Base-by-base conservation (phyloP, 805 yeast genomes). In the Pichia pseudocactophila region DNA sequence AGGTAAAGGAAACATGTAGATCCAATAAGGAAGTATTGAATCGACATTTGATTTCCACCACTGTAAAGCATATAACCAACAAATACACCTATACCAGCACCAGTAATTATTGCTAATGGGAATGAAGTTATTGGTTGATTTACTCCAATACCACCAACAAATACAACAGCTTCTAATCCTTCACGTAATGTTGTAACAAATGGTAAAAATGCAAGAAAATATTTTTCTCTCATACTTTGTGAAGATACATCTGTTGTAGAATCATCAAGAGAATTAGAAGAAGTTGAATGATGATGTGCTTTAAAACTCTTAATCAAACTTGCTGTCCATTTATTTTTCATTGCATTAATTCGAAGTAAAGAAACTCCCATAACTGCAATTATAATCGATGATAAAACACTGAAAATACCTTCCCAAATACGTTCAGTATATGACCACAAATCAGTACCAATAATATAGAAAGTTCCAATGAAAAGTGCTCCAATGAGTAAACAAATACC, bases 91-190 rank as follows among this genome's bases (percentile, higher is more conserved):
- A 76, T 53, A 1, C 70, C 46, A 2, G 78, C 63, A 0, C 88
- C 96, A 0, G 68, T 47, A 0, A 79, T 25, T 37, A 77, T 76
- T 0, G 92, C 79, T 30, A 81, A 56, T 15, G 89, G 80, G 45
- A 83, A 71, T 0, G 87, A 74, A 0, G 76, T 56, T 11, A 76
- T 57, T 6, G 90, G 87, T 48, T 78, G 84, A 30, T 78, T 75
- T 45, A 84, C 76, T 18, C 87, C 87, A 34, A 88, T 80, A 22
- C 96, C 97, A 3, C 96, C 96, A 34, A 88, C 71, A 53, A 88
- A 88, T 2, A 88, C 92, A 30, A 88, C 88, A 0, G 96, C 96
- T 61, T 88, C 96, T 41, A 88, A 65, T 1, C 96, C 95, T 61
- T 88, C 96, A 57, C 96, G 74, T 39, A 88, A 65, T 4, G 95